phyloP scores from a whole-genome alignment of 1,139 yeast species.

The Yamadazyma dushanensis region DNA sequence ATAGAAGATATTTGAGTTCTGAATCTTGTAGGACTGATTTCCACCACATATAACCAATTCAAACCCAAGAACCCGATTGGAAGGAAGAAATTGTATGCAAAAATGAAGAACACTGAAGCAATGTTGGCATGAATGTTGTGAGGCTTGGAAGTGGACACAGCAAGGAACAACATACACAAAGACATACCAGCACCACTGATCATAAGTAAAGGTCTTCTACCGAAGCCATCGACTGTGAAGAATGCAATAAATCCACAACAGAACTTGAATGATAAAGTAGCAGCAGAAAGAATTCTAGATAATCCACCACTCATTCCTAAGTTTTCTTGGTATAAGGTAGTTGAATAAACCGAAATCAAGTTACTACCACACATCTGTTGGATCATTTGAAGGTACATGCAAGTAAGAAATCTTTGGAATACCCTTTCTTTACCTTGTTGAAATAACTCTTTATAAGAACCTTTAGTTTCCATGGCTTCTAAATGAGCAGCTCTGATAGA shows the following conservation, averaged over 20 bases:
- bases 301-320: constrained; percentile 37
- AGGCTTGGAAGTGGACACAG: constrained; percentile 15
- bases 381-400: constrained; percentile 41
- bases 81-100: constrained; percentile 30
- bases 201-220: constrained; percentile 50
- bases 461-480: constrained; percentile 17
- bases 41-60: constrained; percentile 42
- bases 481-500: constrained; percentile 3
- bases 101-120: constrained; percentile 32
- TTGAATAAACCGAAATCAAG: constrained; percentile 35
- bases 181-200: constrained; percentile 52
- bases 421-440: constrained; percentile 38
- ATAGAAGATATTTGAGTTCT: constrained; percentile 33
- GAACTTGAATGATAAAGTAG: constrained; percentile 31
- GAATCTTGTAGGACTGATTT: constrained; percentile 27
- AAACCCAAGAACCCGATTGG: constrained; percentile 28
- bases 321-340: constrained; percentile 37
- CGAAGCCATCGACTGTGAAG: constrained; percentile 50
- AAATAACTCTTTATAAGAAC: constrained; percentile 24
- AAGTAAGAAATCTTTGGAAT: constrained; percentile 45
- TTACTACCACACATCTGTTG: constrained; percentile 43
- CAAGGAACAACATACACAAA: constrained; percentile 27
- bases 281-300: constrained; percentile 32
- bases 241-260: constrained; percentile 43
- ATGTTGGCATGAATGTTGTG: constrained; percentile 3